Evolutionary conservation across 106 monocot species (phyloP).

Genomic region (Allium sativum): DNA sequence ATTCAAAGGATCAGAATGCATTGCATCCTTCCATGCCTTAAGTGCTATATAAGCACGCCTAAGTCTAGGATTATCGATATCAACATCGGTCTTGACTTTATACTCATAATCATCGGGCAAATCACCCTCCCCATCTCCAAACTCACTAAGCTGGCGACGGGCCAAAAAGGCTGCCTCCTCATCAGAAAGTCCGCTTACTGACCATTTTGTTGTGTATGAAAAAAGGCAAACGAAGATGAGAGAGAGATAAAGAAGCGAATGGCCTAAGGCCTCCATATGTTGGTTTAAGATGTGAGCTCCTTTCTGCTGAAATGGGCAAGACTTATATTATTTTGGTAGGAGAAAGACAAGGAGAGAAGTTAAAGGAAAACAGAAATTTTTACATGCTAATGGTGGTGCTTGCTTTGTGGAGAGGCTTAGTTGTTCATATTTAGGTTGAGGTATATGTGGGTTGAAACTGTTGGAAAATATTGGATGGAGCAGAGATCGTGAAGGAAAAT

Average conservation of each 20-base stretch:
- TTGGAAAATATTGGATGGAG: background rate
- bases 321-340: background rate
- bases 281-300: background rate
- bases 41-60: conserved; percentile 38
- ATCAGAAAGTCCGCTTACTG: conserved; percentile 1
- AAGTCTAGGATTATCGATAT: conserved; percentile 27
- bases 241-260: conserved; percentile 9
- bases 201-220: no score
- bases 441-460: background rate
- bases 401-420: background rate
- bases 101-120: conserved; percentile 44
- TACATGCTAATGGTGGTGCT: background rate
- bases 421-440: background rate
- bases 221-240: background rate
- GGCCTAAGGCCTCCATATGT: conserved; percentile 15
- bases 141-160: conserved; percentile 20
- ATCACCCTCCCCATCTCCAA: conserved; percentile 6
- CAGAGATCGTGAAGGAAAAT: background rate
- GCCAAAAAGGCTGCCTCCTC: conserved; percentile 23
- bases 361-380: background rate
- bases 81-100: conserved; percentile 14
- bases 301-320: conserved; percentile 15
- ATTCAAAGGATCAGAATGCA: conserved; percentile 46
- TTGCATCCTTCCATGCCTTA: conserved; percentile 40
- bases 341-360: background rate